phyloP scores from a whole-genome alignment of 202 grass and related monocot genomes.

The Digitaria exilis region DNA sequence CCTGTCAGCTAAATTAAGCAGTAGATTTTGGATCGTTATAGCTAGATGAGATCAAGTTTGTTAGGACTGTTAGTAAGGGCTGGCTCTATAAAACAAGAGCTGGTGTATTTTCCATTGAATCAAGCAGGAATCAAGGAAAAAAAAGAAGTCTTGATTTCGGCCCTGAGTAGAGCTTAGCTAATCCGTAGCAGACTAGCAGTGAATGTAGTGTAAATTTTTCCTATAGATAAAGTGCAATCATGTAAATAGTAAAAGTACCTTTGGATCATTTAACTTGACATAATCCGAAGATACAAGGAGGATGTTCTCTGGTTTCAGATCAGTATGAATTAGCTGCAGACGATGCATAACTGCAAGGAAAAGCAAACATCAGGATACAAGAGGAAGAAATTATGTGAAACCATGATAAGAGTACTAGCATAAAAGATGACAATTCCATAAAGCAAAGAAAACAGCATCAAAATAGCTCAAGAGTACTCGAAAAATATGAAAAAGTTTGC shows the following conservation, averaged over 20 bases:
- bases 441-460: neutral
- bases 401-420: neutral
- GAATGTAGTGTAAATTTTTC: neutral
- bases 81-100: neutral
- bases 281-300: conserved; percentile 61
- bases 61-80: neutral
- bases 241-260: conserved; percentile 40
- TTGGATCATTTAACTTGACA: conserved; percentile 50
- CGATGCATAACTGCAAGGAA: conserved; percentile 63
- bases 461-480: neutral
- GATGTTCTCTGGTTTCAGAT: conserved; percentile 79
- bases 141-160: neutral
- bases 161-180: neutral
- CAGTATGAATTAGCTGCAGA: conserved; percentile 67
- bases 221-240: neutral
- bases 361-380: conserved; percentile 17
- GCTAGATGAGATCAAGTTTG: neutral
- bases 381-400: conserved; percentile 5
- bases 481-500: neutral
- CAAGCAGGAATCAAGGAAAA: neutral
- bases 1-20: neutral
- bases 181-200: neutral
- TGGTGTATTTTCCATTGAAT: neutral
- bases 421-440: conserved; percentile 8
- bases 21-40: neutral